Base-by-base conservation (phyloP, 805 yeast genomes). In the Ogataea ramenticola region DNA sequence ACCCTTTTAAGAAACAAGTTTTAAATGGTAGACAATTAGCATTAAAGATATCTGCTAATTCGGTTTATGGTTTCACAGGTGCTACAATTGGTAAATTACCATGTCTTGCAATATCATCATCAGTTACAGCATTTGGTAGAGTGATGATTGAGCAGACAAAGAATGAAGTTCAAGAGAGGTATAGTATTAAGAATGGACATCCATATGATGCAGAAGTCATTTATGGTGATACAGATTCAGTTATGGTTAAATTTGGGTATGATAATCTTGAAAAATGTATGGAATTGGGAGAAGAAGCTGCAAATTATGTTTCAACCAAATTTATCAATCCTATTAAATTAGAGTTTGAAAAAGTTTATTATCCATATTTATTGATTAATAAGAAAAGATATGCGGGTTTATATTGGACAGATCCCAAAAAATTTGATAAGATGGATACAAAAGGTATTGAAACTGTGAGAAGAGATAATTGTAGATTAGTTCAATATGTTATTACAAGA, bases 201-300 rank as follows among this genome's bases (percentile, higher is more conserved):
- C 72, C 76, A n/a, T 80, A 74, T 58, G 95, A 93, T 66, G 82
- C 98, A 0, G 77, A 83, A 52, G 99, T 93, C 48, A 83, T 93
- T 35, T 93, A 93, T 60, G 99, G 99, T 71, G 99, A 93, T 65
- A 93, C 99, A 0, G 99, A 93, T 74, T 95, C 99, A 9, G 99
- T 93, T 16, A 95, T 93, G 99, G 96, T 93, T 37, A 90, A 88
- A 59, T 93, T 93, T 68, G 99, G 99, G 2, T 78, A 80, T 29
- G 68, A 71, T 10, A 95, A 88, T 57, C 62, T 91, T 49, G 80
- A 72, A 44, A 84, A 84, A 27, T 86, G 96, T 52, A 95, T 93
- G 99, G 72, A 75, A 43, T 60, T 89, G 44, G 99, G 99, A 6
- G 85, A 89, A 54, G 96, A 91, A 56, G 99, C 98, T 0, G 99